Base-by-base conservation (phyloP, 2,329 filamentous ascomycete genomes). In the Waltergamsia citrina region DNA sequence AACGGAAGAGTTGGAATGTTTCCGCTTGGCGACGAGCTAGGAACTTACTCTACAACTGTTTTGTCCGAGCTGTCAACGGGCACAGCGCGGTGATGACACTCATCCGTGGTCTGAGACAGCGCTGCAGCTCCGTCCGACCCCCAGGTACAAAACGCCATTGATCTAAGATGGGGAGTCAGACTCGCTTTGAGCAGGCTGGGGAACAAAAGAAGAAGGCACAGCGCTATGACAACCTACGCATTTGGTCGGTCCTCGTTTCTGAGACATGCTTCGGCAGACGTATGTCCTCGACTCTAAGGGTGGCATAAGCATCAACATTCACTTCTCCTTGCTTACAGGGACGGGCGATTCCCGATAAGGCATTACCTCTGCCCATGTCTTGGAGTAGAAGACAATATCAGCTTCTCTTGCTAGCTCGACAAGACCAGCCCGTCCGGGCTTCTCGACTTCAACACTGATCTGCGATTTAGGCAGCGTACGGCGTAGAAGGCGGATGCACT, bases 351-450 rank as follows among this genome's bases (percentile, higher is more conserved):
- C 14, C 12, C 17, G 17, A 10, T 21, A 20, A n/a, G n/a, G 12
- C 21, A 17, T 6, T 26, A 27, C 78, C 61, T 78, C 69, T 38
- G 81, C 81, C 81, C 81, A 86, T 33, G 64, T 66, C 45, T 69
- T 72, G 10, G 81, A 83, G 56, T 80, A 85, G 51, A 85, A 84
- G n/a, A 85, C 72, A 14, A 83, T 68, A 47, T 85, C 76, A 17
- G 78, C 80, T 43, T 69, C 63, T 24, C 62, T 60, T 18, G 78
- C 78, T 31, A 85, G 63, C 19, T 71, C 62, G 32, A 63, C 56
- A 36, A 85, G 62, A 3, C 76, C 78, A 19, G 56, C 52, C 9
- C 81, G 68, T 10, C 64, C 66, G 3, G 81, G 80, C 50, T 83
- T 85, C 57, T 86, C 81, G 27, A 81, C 60, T 53, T 86, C 82